Conservation (phyloP, 306 rosid genomes). For the Vigna nakashimae region DNA sequence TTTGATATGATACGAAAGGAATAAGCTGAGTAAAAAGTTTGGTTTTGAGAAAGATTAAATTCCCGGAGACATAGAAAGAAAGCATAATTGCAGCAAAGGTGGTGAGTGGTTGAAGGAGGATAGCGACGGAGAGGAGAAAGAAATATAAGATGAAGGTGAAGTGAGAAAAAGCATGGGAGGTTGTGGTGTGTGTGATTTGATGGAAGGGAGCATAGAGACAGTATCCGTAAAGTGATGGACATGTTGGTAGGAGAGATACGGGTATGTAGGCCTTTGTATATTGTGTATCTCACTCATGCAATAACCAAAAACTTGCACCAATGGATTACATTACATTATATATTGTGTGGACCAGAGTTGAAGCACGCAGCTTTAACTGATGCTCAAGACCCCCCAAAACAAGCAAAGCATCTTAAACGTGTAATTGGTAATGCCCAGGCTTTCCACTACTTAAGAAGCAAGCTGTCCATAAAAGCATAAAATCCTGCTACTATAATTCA, state of each 20-base stretch:
- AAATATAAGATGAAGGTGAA: background rate
- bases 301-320: slow-evolving; percentile 44
- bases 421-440: slow-evolving; percentile 33
- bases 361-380: slow-evolving; percentile 61
- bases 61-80: background rate
- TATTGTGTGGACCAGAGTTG: slow-evolving; percentile 54
- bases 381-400: slow-evolving; percentile 55
- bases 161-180: slow-evolving; percentile 7
- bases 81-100: slow-evolving; percentile 11
- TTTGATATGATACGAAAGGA: too few species aligned
- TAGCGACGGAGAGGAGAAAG: background rate
- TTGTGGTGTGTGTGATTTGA: slow-evolving; percentile 18
- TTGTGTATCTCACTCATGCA: slow-evolving; percentile 14
- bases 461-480: slow-evolving; percentile 41
- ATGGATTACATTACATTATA: slow-evolving; percentile 37
- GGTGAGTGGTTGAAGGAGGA: background rate
- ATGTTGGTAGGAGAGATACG: slow-evolving; percentile 42
- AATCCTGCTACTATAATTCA: slow-evolving; percentile 42
- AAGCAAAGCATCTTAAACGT: slow-evolving; percentile 66
- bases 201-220: slow-evolving; percentile 27
- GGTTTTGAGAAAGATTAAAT: too few species aligned
- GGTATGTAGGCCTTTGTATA: slow-evolving; percentile 35
- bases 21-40: too few species aligned
- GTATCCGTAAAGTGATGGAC: slow-evolving; percentile 42
- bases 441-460: slow-evolving; percentile 54